phyloP scores from a whole-genome alignment of 768 basidiomycete species.

The Mycena albidolilacea region DNA sequence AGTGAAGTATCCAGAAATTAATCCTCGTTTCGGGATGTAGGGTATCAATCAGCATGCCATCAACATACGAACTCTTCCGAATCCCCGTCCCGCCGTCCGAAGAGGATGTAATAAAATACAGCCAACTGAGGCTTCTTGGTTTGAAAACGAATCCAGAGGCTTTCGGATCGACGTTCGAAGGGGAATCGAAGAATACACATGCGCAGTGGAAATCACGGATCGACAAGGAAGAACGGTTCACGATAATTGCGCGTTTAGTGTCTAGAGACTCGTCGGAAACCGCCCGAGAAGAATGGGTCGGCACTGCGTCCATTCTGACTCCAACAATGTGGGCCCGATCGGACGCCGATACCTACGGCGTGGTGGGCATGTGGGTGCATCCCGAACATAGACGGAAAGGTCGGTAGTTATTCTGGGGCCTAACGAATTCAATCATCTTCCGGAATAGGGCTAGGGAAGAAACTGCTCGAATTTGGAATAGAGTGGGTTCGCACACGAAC shows the following conservation, averaged over 20 bases:
- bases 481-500: conserved; percentile 31
- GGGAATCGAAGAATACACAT: conserved; percentile 43
- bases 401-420: background rate
- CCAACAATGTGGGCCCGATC: conserved; percentile 31
- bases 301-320: conserved; percentile 39
- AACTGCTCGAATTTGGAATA: conserved; percentile 30
- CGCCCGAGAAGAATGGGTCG: conserved; percentile 34
- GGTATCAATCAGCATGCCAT: background rate
- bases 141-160: conserved; percentile 49
- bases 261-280: background rate
- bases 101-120: conserved; percentile 41
- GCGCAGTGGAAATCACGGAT: conserved; percentile 46
- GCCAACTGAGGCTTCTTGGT: conserved; percentile 44
- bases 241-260: conserved; percentile 39
- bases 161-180: conserved; percentile 46
- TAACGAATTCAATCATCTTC: background rate
- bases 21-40: background rate
- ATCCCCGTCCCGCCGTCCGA: conserved; percentile 43
- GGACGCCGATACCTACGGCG: conserved; percentile 10
- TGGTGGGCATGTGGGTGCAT: conserved; percentile 46
- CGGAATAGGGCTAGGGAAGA: conserved; percentile 30
- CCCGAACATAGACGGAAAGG: conserved; percentile 44
- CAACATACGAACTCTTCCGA: conserved; percentile 26
- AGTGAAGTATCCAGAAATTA: background rate
- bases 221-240: conserved; percentile 40